phyloP scores from a whole-genome alignment of 768 basidiomycete genomes.

The Pleurotus djamor region DNA sequence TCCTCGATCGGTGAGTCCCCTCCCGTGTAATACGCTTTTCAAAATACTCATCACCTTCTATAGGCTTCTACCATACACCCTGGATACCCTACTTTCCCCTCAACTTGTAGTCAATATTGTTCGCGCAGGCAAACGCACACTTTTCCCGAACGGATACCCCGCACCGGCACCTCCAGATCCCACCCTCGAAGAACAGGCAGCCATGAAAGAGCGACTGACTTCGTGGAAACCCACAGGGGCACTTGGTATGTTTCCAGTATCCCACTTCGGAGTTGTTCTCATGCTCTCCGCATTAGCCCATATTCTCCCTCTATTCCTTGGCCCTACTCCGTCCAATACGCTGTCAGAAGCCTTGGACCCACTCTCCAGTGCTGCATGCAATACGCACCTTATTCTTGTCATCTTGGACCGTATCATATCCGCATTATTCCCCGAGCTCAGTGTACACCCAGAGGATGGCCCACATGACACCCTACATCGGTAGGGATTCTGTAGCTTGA shows the following conservation, averaged over 20 bases:
- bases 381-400: conserved; percentile 73
- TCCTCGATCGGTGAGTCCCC: conserved; percentile 54
- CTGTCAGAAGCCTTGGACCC: conserved; percentile 58
- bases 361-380: conserved; percentile 64
- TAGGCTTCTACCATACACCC: conserved; percentile 71
- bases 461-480: background rate
- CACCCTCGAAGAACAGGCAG: conserved; percentile 69
- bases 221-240: conserved; percentile 33
- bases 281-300: conserved; percentile 25
- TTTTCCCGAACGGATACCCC: conserved; percentile 92
- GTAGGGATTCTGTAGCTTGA: background rate
- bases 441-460: conserved; percentile 7
- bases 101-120: conserved; percentile 50
- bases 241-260: conserved; percentile 25
- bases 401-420: conserved; percentile 73
- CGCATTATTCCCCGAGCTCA: conserved; percentile 78
- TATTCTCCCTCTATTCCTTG: conserved; percentile 51
- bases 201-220: conserved; percentile 44
- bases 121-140: conserved; percentile 57
- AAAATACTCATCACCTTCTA: background rate
- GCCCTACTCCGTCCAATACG: conserved; percentile 46
- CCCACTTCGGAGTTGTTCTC: background rate
- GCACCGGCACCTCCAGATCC: conserved; percentile 73
- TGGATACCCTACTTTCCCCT: conserved; percentile 53
- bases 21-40: background rate